Conservation (phyloP, 2,329 filamentous ascomycete genomes). For the Sclerotinia minor region DNA sequence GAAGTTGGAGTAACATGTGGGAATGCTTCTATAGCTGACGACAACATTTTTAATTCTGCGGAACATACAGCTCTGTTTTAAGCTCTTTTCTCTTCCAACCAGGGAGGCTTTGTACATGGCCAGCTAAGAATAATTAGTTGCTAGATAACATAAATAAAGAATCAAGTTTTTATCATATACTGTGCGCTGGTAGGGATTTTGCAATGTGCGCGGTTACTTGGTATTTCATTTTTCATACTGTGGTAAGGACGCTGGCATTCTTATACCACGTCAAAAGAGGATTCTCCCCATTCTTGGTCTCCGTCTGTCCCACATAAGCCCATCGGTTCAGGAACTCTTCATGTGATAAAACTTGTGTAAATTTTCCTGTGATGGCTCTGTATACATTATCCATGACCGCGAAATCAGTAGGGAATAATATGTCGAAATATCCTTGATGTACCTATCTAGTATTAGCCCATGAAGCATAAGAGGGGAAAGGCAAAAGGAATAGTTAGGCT, state of each 20-base stretch:
- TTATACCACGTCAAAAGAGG: conserved; percentile 90
- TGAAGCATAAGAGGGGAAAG: not conserved
- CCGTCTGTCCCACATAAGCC: conserved; percentile 87
- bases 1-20: not conserved
- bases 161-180: conserved; percentile 5
- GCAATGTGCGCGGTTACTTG: conserved; percentile 7
- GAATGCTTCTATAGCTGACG: not conserved
- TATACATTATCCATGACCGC: conserved; percentile 88
- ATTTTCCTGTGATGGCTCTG: conserved; percentile 85
- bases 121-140: conserved; percentile 11
- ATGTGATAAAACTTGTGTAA: conserved; percentile 82
- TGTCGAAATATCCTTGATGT: conserved; percentile 98
- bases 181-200: not conserved
- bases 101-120: not conserved
- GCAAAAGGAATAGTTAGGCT: conserved; percentile 41
- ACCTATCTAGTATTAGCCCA: conserved; percentile 56
- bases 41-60: not conserved
- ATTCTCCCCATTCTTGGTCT: conserved; percentile 89
- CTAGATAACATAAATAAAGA: not conserved
- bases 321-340: conserved; percentile 88
- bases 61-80: not conserved
- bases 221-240: conserved; percentile 55
- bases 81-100: not conserved
- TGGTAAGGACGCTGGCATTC: conserved; percentile 91
- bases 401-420: conserved; percentile 97